These are phyloP conservation scores for Tulasnella sp. DNA, from an alignment of 768 basidiomycete genomes.

Conservation along the genomic window DNA sequence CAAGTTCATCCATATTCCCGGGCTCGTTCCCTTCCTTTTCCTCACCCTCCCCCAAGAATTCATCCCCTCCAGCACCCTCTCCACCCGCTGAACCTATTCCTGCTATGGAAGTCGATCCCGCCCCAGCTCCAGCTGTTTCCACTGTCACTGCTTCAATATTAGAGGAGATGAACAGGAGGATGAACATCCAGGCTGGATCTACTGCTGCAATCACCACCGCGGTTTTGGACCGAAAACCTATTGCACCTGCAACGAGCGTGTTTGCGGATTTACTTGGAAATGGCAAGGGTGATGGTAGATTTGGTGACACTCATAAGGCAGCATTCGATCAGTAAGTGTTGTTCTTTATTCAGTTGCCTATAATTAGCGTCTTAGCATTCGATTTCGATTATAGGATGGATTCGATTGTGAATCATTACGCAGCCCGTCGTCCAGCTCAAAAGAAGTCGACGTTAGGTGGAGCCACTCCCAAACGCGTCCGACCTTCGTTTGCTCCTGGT, in stretches of 20 bases:
- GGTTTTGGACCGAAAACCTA: constrained; percentile 1
- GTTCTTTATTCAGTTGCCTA: not conserved
- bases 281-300: constrained; percentile 6
- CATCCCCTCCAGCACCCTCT: not conserved
- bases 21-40: constrained; percentile 5
- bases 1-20: not conserved
- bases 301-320: constrained; percentile 3
- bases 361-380: not conserved
- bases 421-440: constrained; percentile 2
- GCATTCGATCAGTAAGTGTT: constrained; percentile 13
- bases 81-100: constrained; percentile 13
- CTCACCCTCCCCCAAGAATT: too few relatives aligned
- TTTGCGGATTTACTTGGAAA: not conserved
- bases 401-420: constrained; percentile 15
- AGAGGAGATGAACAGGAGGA: constrained; percentile 69
- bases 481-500: constrained; percentile 3
- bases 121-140: constrained; percentile 22
- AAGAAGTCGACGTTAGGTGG: not conserved
- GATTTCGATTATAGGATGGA: constrained; percentile 4
- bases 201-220: constrained; percentile 1
- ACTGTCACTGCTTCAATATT: constrained; percentile 55
- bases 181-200: constrained; percentile 35
- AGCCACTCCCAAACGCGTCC: not conserved
- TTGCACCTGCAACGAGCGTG: not conserved
- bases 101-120: constrained; percentile 28